Conservation (phyloP, 73 alveolate genomes). For the Paramecium biaurelia region DNA sequence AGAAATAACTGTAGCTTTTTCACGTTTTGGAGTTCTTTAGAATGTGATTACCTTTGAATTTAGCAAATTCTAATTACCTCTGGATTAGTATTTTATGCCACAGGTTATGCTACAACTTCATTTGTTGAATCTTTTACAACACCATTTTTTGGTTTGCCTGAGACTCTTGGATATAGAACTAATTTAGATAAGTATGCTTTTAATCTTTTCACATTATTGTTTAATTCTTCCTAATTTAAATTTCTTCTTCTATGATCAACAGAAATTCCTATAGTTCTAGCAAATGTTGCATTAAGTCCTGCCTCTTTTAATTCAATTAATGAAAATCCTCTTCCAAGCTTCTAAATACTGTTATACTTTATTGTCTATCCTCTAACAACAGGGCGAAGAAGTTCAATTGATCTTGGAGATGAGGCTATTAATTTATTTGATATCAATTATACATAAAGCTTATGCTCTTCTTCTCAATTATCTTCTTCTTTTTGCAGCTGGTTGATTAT, state of each 20-base stretch:
- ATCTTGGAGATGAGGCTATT: slow-evolving; percentile 68
- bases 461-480: slow-evolving; percentile 75
- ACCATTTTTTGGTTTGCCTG: slow-evolving; percentile 92
- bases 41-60: neutral
- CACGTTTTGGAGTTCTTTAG: slow-evolving; percentile 7
- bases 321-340: slow-evolving; percentile 97
- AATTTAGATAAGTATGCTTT: slow-evolving; percentile 89
- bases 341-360: slow-evolving; percentile 73
- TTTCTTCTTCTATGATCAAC: slow-evolving; percentile 98
- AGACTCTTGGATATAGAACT: slow-evolving; percentile 92
- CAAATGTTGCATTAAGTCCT: slow-evolving; percentile 89
- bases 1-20: neutral
- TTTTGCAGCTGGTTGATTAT: slow-evolving; percentile 94
- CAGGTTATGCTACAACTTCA: neutral
- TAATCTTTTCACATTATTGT: slow-evolving; percentile 90
- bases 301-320: slow-evolving; percentile 91
- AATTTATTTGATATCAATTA: slow-evolving; percentile 54
- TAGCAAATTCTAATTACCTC: neutral
- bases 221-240: slow-evolving; percentile 84
- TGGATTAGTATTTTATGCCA: neutral
- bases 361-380: slow-evolving; percentile 89
- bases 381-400: slow-evolving; percentile 88
- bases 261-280: slow-evolving; percentile 97
- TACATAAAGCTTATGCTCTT: slow-evolving; percentile 71
- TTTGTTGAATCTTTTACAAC: slow-evolving; percentile 67